Evolutionary conservation across 148 eudicot species (phyloP), one percentile per base, ranked within the genome.

Genomic region (Linanthus parryae): DNA sequence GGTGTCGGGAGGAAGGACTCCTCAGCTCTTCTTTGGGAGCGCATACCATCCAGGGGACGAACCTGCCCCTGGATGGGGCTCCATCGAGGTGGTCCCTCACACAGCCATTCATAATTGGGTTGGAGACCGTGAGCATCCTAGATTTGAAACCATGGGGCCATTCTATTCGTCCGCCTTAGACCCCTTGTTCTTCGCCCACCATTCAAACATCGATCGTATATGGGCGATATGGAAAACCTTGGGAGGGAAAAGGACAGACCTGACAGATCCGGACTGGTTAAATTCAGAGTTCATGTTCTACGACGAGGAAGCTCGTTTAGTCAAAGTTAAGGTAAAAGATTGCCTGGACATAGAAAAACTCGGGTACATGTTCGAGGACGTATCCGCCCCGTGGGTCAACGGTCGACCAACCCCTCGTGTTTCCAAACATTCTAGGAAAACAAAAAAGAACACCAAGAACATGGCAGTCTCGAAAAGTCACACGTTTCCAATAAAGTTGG

Each of bases 401-500:
- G n/a, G n/a, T n/a, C n/a, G n/a, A n/a, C n/a, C n/a, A n/a, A n/a
- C n/a, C n/a, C n/a, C n/a, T n/a, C n/a, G n/a, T n/a, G n/a, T n/a
- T n/a, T n/a, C n/a, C n/a, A n/a, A n/a, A n/a, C n/a, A n/a, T n/a
- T n/a, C n/a, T n/a, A n/a, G n/a, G n/a, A n/a, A n/a, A n/a, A n/a
- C n/a, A n/a, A n/a, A n/a, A n/a, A n/a, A n/a, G n/a, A n/a, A n/a
- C n/a, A n/a, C n/a, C n/a, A n/a, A n/a, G n/a, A n/a, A n/a, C n/a
- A n/a, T n/a, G n/a, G n/a, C n/a, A n/a, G n/a, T n/a, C n/a, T n/a
- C n/a, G n/a, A n/a, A n/a, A n/a, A n/a, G n/a, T n/a, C n/a, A n/a
- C n/a, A 56, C 29, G 10, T 78, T 73, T 19, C 97, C 97, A 0
- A 58, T 35, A 8, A 67, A 67, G 4, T 67, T 90, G 15, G 67